Percentiles rank a stretch among this genome's conserved stretches.
Evolutionary conservation across 2,329 filamentous ascomycete species (phyloP).

Genomic region (Aspergillus sp.): DNA sequence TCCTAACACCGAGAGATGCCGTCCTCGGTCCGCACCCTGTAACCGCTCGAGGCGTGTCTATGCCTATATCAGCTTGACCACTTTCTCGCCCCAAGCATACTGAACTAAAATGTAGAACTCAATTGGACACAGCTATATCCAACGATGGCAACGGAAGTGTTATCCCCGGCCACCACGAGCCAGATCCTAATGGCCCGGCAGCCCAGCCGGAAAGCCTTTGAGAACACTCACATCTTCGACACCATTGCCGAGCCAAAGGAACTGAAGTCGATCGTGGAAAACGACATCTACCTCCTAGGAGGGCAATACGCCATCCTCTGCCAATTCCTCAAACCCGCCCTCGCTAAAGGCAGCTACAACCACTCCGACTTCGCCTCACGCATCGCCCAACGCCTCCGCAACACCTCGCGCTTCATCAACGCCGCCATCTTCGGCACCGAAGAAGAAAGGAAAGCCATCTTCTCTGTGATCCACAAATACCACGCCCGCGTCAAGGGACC

Average conservation of each 20-base stretch:
- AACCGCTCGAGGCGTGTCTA: too few species aligned
- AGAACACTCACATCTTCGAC: slow-evolving; percentile 3
- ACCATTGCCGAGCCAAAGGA: slow-evolving; percentile 4
- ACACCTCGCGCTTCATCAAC: slow-evolving; percentile 24
- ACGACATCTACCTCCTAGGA: slow-evolving; percentile 12
- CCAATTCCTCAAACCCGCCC: slow-evolving; percentile 25
- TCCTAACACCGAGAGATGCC: too few species aligned
- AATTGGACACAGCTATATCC: too few species aligned
- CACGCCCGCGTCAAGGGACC: slow-evolving; percentile 23
- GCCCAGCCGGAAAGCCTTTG: background rate
- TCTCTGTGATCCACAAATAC: slow-evolving; percentile 22
- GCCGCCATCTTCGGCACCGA: slow-evolving; percentile 22
- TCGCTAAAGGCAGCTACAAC: slow-evolving; percentile 23
- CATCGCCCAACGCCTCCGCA: slow-evolving; percentile 22
- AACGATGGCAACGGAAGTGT: background rate
- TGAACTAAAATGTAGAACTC: too few species aligned
- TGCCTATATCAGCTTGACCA: background rate
- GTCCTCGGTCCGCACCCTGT: too few species aligned
- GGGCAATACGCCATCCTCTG: slow-evolving; percentile 21
- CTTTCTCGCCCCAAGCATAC: background rate
- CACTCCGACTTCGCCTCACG: slow-evolving; percentile 25
- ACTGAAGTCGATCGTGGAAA: slow-evolving; percentile 1
- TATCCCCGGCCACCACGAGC: background rate
- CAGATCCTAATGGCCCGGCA: background rate
- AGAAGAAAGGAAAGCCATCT: slow-evolving; percentile 24